Conservation (phyloP, 345 rosid species). For the Brassica carinata region DNA sequence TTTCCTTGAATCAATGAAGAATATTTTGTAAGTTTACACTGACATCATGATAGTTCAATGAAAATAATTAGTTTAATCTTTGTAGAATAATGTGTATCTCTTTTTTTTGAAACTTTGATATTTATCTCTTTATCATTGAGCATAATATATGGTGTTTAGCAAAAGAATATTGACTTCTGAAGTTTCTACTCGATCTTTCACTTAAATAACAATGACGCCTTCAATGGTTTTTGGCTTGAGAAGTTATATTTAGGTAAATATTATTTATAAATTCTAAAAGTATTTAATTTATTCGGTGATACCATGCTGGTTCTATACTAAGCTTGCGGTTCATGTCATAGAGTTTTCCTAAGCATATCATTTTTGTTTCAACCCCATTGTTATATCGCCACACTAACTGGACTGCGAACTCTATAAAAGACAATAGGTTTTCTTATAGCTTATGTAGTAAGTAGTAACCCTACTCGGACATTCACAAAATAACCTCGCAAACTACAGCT, state of each 20-base stretch:
- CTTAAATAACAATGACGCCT: background rate
- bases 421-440: background rate
- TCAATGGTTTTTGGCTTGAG: background rate
- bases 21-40: background rate
- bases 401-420: background rate
- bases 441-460: background rate
- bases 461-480: background rate
- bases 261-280: background rate
- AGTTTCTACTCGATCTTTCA: background rate
- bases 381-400: background rate
- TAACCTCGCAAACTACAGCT: background rate
- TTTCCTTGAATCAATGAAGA: background rate
- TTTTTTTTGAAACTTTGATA: background rate
- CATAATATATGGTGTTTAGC: background rate
- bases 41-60: constrained; percentile 19
- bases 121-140: background rate
- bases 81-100: background rate
- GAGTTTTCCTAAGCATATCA: background rate
- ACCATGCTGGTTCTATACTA: background rate
- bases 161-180: background rate
- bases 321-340: background rate
- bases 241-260: background rate
- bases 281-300: background rate
- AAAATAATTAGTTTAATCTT: background rate
- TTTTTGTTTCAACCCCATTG: background rate